Evolutionary conservation across 345 rosid genomes (phyloP).

Genomic region (Linum lewisii): DNA sequence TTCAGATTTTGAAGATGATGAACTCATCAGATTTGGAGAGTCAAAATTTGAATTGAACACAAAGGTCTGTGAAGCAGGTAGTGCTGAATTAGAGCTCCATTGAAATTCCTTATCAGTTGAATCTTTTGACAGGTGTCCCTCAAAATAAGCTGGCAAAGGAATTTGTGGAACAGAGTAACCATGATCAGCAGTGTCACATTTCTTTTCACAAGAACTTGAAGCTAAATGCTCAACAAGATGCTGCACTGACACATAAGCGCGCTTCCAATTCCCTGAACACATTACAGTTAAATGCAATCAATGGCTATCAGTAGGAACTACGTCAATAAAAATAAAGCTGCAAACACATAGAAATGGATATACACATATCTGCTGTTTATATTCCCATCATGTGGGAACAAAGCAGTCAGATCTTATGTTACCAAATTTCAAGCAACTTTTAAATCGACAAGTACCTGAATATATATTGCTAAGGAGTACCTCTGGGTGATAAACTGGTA

Average conservation of each 20-base stretch:
- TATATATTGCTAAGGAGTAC: conserved; percentile 59
- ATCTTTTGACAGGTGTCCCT: conserved; percentile 43
- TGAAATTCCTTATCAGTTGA: conserved; percentile 41
- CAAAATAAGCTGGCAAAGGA: conserved; percentile 55
- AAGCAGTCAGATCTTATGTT: neutral
- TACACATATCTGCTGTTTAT: too few species aligned
- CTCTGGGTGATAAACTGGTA: conserved; percentile 70
- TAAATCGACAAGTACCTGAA: conserved; percentile 46
- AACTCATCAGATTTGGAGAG: conserved; percentile 24
- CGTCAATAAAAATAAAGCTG: conserved; percentile 3
- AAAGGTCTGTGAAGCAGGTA: conserved; percentile 31
- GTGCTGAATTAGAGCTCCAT: conserved; percentile 48
- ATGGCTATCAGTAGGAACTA: neutral
- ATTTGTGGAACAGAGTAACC: conserved; percentile 43
- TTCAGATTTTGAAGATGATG: conserved; percentile 41
- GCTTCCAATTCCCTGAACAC: conserved; percentile 81
- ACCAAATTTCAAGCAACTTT: neutral
- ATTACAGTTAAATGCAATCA: conserved; percentile 33
- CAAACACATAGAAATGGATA: neutral
- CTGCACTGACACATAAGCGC: conserved; percentile 60
- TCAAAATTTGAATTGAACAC: conserved; percentile 26
- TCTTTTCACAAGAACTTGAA: conserved; percentile 30
- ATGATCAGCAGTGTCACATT: conserved; percentile 19
- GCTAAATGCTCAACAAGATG: conserved; percentile 58
- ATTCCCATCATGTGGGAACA: neutral